phyloP scores from a whole-genome alignment of 2,329 filamentous ascomycete species.

The Neofusicoccum kwambonambiense region DNA sequence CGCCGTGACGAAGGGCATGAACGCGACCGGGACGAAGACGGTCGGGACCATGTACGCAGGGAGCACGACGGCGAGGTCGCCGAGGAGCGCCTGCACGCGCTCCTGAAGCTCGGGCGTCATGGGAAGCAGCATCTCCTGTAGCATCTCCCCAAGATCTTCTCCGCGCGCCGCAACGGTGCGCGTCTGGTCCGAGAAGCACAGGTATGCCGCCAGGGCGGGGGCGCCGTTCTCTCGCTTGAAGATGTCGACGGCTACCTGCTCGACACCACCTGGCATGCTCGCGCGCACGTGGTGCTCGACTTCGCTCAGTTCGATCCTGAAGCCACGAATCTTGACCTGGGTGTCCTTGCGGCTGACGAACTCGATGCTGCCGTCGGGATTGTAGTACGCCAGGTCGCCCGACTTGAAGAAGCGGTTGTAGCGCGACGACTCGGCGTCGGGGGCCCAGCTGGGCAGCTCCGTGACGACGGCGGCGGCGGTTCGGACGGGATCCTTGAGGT shows the following conservation, averaged over 20 bases:
- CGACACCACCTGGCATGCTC: constrained; percentile 16
- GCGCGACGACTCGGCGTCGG: constrained; percentile 6
- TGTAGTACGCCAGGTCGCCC: constrained; percentile 35
- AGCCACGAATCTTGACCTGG: constrained; percentile 43
- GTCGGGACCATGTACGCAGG: constrained; percentile 42
- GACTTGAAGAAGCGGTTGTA: constrained; percentile 33
- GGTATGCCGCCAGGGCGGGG: neutral
- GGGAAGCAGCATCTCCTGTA: neutral
- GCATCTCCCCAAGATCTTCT: neutral
- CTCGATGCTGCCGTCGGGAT: constrained; percentile 33
- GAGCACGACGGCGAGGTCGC: too few species aligned
- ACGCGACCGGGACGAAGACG: constrained; percentile 37
- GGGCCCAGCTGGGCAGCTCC: constrained; percentile 30
- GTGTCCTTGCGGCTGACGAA: constrained; percentile 37
- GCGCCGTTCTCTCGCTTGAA: neutral
- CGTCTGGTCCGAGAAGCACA: neutral
- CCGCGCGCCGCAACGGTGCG: neutral
- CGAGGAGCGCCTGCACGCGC: constrained; percentile 22
- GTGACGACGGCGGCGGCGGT: constrained; percentile 32
- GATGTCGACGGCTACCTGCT: neutral
- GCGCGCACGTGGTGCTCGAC: constrained; percentile 42
- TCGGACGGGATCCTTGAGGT: constrained; percentile 33
- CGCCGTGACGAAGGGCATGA: constrained; percentile 35
- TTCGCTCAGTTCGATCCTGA: constrained; percentile 47
- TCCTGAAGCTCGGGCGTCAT: neutral